A percentile compares a stretch with the other conserved stretches of the same genome.
These are phyloP conservation scores for Cercis canadensis DNA, from an alignment of 306 rosid genomes.

Conservation along the genomic window DNA sequence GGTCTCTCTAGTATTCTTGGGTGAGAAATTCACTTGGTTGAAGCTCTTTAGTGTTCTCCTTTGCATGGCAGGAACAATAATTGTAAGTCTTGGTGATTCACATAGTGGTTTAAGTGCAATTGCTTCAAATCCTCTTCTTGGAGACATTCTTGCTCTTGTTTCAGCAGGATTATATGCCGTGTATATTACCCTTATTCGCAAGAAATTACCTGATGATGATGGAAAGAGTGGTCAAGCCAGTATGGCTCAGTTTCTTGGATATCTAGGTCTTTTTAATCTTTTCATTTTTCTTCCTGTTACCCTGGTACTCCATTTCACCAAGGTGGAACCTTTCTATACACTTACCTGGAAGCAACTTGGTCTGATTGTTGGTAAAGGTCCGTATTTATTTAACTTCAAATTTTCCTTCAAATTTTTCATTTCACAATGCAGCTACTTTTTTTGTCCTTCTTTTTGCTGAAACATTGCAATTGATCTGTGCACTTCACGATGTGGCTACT, in stretches of 20 bases:
- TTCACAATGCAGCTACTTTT: conserved; percentile 15
- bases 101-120: conserved; percentile 44
- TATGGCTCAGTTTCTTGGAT: conserved; percentile 96
- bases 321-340: conserved; percentile 61
- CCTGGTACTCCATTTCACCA: conserved; percentile 63
- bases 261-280: conserved; percentile 81
- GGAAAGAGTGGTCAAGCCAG: conserved; percentile 79
- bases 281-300: conserved; percentile 82
- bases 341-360: conserved; percentile 85
- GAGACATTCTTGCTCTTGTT: conserved; percentile 78
- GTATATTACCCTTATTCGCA: conserved; percentile 91
- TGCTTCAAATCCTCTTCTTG: conserved; percentile 90
- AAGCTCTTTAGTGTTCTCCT: conserved; percentile 90
- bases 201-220: conserved; percentile 80
- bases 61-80: conserved; percentile 94
- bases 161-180: conserved; percentile 86
- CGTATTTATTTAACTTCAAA: conserved; percentile 30
- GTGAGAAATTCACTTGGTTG: conserved; percentile 88
- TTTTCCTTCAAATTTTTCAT: conserved; percentile 13
- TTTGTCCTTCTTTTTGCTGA: not conserved
- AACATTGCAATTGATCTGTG: conserved; percentile 14
- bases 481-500: not conserved
- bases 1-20: conserved; percentile 90
- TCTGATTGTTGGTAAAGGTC: conserved; percentile 90
- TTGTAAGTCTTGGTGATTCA: conserved; percentile 94